Evolutionary conservation across 208 protist genomes (phyloP), one percentile per base, ranked within the genome.

Genomic region (Trypanosoma avium): DNA sequence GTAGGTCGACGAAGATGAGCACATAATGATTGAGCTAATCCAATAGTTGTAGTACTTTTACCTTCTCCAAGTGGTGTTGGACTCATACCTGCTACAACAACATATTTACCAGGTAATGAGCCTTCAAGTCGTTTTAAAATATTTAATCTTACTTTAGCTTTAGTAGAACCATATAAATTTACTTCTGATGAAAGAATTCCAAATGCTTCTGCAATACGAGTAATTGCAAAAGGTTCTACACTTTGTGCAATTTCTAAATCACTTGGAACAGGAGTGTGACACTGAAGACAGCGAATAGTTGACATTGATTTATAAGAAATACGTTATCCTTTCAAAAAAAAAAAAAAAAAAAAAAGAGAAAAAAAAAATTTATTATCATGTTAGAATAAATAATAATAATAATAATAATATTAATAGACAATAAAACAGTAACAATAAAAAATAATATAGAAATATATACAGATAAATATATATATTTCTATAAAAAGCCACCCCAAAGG

Each of bases 21-120:
- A 15, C 97, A 97, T 13, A 99, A 81, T n/a, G 95, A 88, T 79
- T 99, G 93, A n/a, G 90, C 88, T 12, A 99, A 81, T 50, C 97
- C 98, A 61, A 99, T 92, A 0, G 97, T 98, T 0, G 98, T 99
- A 4, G 98, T 99, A 57, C 90, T 97, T 84, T 99, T 99, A 29
- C 98, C 98, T 71, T 99, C 98, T 12, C 98, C 97, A 1, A 99
- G 80, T 19, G 91, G 84, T 22, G 91, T 96, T 0, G 90, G 90
- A 70, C 47, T 95, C 79, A 97, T 94, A 63, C 98, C 97, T 8
- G 94, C 84, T 15, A 99, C 97, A 21, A 98, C 94, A 2, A 99
- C 93, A 77, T 99, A 99, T 68, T 97, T 97, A 45, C 97, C 98
- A 62, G 87, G 81, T 8, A 73, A 30, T 3, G 52, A 32, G 36